These are phyloP conservation scores for Trametes meyenii DNA, from an alignment of 768 basidiomycete species.

Conservation along the genomic window DNA sequence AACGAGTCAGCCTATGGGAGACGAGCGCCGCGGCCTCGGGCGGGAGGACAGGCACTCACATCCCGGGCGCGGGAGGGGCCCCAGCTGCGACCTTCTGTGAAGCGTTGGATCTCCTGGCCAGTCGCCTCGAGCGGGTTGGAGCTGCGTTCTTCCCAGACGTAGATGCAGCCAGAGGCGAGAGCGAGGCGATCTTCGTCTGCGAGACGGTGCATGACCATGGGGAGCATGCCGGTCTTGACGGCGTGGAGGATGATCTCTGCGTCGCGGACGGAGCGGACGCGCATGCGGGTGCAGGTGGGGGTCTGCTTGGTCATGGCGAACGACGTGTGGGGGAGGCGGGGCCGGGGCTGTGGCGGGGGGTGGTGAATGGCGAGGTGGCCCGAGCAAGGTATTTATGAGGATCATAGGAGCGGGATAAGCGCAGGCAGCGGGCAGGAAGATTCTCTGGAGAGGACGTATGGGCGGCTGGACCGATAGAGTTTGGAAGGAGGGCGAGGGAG, in stretches of 20 bases:
- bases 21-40: constrained; percentile 6
- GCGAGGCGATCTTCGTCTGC: constrained; percentile 42
- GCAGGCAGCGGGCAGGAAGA: constrained; percentile 13
- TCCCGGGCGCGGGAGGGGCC: constrained; percentile 42
- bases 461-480: constrained; percentile 3
- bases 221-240: constrained; percentile 35
- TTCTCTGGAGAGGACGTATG: constrained; percentile 4
- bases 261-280: constrained; percentile 40
- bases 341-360: constrained; percentile 19
- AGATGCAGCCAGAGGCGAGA: constrained; percentile 39
- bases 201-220: constrained; percentile 43
- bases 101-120: constrained; percentile 41
- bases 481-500: constrained; percentile 8
- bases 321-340: constrained; percentile 6
- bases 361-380: constrained; percentile 10
- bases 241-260: constrained; percentile 45
- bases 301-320: constrained; percentile 33
- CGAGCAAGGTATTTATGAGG: constrained; percentile 17
- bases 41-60: constrained; percentile 23
- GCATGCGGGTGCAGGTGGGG: constrained; percentile 40
- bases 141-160: constrained; percentile 44
- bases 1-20: constrained; percentile 20
- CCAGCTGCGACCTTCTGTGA: constrained; percentile 42
- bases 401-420: constrained; percentile 4
- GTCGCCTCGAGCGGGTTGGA: constrained; percentile 37